These are phyloP conservation scores for Curvularia verruculosa DNA, from an alignment of 2,329 filamentous ascomycete genomes.

Conservation along the genomic window DNA sequence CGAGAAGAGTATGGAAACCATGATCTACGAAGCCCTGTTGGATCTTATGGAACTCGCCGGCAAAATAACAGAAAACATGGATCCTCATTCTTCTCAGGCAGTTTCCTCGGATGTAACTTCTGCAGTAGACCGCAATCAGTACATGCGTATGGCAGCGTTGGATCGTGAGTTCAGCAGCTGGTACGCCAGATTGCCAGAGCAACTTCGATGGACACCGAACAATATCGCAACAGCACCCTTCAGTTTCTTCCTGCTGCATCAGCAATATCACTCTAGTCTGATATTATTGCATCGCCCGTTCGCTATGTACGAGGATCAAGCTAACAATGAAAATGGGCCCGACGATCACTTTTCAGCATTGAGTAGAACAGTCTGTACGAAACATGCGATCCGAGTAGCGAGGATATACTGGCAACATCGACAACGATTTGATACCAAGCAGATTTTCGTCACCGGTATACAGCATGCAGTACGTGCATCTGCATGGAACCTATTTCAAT, in stretches of 20 bases:
- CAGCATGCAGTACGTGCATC: conserved; percentile 55
- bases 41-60: conserved; percentile 64
- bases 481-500: not conserved
- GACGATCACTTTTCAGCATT: conserved; percentile 55
- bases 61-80: conserved; percentile 57
- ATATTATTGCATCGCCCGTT: conserved; percentile 62
- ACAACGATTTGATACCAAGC: conserved; percentile 59
- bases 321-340: conserved; percentile 43
- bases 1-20: conserved; percentile 42
- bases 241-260: conserved; percentile 61
- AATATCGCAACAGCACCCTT: conserved; percentile 47
- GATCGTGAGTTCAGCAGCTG: conserved; percentile 62
- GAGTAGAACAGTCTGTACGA: conserved; percentile 60
- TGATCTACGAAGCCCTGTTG: conserved; percentile 60
- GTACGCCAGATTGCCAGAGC: conserved; percentile 60
- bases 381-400: conserved; percentile 61
- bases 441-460: conserved; percentile 58
- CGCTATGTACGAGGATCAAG: conserved; percentile 57
- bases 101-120: conserved; percentile 28
- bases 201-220: conserved; percentile 45
- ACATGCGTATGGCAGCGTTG: conserved; percentile 58
- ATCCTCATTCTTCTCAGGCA: conserved; percentile 37
- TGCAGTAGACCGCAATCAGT: conserved; percentile 55
- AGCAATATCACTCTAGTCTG: conserved; percentile 62
- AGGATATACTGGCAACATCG: conserved; percentile 63